Conservation (phyloP, 2,329 filamentous ascomycete species). For the Penicillium sp. region DNA sequence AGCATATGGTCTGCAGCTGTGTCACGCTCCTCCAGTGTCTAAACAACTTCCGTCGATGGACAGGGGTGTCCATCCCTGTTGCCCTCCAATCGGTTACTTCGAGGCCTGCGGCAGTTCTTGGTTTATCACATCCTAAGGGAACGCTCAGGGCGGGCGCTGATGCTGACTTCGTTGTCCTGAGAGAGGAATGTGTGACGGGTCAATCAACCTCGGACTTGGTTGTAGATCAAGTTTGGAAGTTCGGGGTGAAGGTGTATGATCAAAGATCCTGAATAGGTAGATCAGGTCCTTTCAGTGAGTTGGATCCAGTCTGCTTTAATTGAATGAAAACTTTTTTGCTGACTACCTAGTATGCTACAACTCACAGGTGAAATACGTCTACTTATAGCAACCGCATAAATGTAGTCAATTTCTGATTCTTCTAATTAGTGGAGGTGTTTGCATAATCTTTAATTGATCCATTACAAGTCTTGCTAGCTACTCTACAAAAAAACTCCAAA, state of each 20-base stretch:
- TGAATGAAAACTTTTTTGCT: too few relatives aligned
- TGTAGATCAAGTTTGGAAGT: constrained; percentile 81
- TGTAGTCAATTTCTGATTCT: too few relatives aligned
- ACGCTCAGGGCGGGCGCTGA: constrained; percentile 64
- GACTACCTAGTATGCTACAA: too few relatives aligned
- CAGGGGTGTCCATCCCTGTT: constrained; percentile 66
- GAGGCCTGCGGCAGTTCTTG: constrained; percentile 77
- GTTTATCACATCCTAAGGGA: constrained; percentile 68
- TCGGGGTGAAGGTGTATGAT: constrained; percentile 59
- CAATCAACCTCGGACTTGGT: constrained; percentile 49
- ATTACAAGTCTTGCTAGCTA: neutral
- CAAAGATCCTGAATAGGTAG: neutral
- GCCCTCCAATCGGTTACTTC: constrained; percentile 72
- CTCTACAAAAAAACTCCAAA: neutral
- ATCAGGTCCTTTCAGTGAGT: neutral
- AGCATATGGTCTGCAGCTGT: constrained; percentile 14
- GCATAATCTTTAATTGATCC: too few relatives aligned
- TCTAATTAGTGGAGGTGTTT: too few relatives aligned
- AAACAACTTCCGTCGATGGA: constrained; percentile 78
- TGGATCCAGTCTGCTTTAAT: too few relatives aligned
- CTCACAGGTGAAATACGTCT: too few relatives aligned
- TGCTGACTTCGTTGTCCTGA: constrained; percentile 70
- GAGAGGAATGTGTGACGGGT: constrained; percentile 52
- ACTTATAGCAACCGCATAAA: too few relatives aligned
- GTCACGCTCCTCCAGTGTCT: constrained; percentile 75